These are phyloP conservation scores for Alternaria ventricosa DNA, from an alignment of 2,329 filamentous ascomycete species.

Conservation along the genomic window DNA sequence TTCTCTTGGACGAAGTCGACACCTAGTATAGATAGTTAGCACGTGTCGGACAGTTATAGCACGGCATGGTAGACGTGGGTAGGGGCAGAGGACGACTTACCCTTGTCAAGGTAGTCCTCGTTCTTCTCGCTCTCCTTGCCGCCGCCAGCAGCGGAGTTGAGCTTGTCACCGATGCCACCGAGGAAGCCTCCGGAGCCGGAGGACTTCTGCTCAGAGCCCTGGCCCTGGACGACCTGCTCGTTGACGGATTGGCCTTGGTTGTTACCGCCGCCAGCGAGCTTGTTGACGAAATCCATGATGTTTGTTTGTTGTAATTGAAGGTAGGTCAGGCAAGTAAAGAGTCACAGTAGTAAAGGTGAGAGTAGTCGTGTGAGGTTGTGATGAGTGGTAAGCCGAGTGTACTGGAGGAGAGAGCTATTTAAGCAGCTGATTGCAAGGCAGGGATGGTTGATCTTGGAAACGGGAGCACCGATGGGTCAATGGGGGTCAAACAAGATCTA, in stretches of 20 bases:
- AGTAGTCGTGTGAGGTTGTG: conserved; percentile 5
- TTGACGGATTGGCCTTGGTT: conserved; percentile 36
- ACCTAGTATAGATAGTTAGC: conserved; percentile 54
- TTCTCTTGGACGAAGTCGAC: conserved; percentile 81
- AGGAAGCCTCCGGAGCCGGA: conserved; percentile 55
- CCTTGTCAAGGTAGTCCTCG: conserved; percentile 83
- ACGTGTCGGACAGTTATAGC: conserved; percentile 2
- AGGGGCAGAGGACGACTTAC: conserved; percentile 50
- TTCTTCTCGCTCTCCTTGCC: conserved; percentile 79
- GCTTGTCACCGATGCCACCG: conserved; percentile 70
- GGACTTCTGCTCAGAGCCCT: conserved; percentile 39
- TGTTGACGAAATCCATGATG: conserved; percentile 57
- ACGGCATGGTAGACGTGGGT: not conserved
- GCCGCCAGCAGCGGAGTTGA: conserved; percentile 75
- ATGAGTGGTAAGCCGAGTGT: not conserved
- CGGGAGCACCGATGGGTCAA: not conserved
- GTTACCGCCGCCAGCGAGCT: conserved; percentile 51
- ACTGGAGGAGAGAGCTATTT: conserved; percentile 16
- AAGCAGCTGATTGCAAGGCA: conserved; percentile 5
- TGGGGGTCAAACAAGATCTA: conserved; percentile 10
- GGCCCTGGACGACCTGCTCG: conserved; percentile 36
- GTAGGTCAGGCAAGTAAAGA: not conserved
- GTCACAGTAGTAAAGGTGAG: conserved; percentile 3
- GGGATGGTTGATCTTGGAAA: conserved; percentile 1
- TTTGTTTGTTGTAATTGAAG: conserved; percentile 16